Percentiles rank a stretch among this genome's conserved stretches.
Evolutionary conservation across 202 grass and related monocot genomes (phyloP).

Genomic region (Elaeis oleifera): DNA sequence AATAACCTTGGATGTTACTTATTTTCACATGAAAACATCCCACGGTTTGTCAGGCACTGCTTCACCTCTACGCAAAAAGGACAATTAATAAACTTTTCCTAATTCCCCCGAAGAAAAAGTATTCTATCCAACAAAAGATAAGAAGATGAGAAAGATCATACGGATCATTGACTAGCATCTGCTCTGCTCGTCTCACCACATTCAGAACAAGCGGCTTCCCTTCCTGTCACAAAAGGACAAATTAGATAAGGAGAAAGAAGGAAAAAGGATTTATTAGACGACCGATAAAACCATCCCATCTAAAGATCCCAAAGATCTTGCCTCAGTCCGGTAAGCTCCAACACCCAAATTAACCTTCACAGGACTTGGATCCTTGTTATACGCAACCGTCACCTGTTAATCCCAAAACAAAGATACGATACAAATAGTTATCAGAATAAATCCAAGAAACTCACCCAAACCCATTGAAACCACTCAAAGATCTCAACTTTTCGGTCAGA

Average conservation of each 20-base stretch:
- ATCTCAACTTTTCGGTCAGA: not conserved
- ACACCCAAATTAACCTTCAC: conserved; percentile 89
- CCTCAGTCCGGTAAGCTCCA: conserved; percentile 96
- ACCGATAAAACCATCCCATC: not conserved
- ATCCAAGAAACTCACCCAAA: conserved; percentile 11
- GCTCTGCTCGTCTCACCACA: conserved; percentile 78
- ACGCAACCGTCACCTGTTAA: conserved; percentile 80
- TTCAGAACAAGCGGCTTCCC: conserved; percentile 96
- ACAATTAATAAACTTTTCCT: too few relatives aligned
- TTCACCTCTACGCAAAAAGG: too few relatives aligned
- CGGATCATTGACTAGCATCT: conserved; percentile 60
- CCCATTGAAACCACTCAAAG: not conserved
- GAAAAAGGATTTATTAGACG: not conserved
- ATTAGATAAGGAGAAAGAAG: not conserved
- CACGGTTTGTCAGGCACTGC: too few relatives aligned
- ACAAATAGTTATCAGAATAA: not conserved
- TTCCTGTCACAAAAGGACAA: conserved; percentile 40
- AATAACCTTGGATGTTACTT: too few relatives aligned
- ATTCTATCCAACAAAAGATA: too few relatives aligned
- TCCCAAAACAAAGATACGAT: conserved; percentile 10
- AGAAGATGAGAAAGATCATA: conserved; percentile 26
- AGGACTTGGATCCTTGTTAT: conserved; percentile 94
- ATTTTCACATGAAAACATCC: too few relatives aligned
- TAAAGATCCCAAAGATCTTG: conserved; percentile 18
- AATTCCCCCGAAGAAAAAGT: too few relatives aligned